phyloP scores from a whole-genome alignment of 1,284 basidiomycete genomes.

The Somion occarium region DNA sequence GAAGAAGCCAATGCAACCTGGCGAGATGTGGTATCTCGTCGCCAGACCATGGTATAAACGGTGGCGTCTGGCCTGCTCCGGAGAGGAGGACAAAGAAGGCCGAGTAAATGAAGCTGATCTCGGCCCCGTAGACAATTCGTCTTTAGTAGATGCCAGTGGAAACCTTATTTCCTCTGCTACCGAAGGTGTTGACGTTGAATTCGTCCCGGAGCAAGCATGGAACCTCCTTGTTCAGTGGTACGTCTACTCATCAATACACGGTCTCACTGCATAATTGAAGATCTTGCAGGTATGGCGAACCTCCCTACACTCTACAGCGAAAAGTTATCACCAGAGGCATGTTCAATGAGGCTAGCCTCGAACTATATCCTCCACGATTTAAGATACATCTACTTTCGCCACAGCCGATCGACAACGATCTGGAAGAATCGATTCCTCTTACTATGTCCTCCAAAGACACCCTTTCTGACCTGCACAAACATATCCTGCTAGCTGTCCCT shows the following conservation, averaged over 20 bases:
- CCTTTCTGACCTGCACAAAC: constrained; percentile 5
- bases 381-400: constrained; percentile 46
- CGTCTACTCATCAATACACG: constrained; percentile 15
- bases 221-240: constrained; percentile 43
- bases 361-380: constrained; percentile 75
- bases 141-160: constrained; percentile 52
- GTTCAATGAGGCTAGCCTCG: constrained; percentile 54
- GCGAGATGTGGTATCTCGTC: constrained; percentile 79
- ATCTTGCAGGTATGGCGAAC: constrained; percentile 62
- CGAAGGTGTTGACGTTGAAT: constrained; percentile 77
- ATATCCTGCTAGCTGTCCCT: constrained; percentile 23
- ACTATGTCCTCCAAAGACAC: constrained; percentile 50
- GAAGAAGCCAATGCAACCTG: constrained; percentile 46
- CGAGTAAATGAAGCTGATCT: constrained; percentile 55
- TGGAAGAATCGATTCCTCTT: constrained; percentile 14
- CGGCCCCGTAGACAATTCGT: constrained; percentile 71
- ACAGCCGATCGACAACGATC: constrained; percentile 5
- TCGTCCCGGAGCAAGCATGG: constrained; percentile 76
- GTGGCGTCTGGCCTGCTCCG: constrained; percentile 69
- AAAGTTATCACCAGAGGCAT: constrained; percentile 60
- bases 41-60: constrained; percentile 67
- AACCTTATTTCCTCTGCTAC: constrained; percentile 41
- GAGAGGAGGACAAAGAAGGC: constrained; percentile 63
- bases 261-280: too few species aligned
- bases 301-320: constrained; percentile 53